Base-by-base conservation (phyloP, 257 asterid genomes). In the Haberlea rhodopensis region DNA sequence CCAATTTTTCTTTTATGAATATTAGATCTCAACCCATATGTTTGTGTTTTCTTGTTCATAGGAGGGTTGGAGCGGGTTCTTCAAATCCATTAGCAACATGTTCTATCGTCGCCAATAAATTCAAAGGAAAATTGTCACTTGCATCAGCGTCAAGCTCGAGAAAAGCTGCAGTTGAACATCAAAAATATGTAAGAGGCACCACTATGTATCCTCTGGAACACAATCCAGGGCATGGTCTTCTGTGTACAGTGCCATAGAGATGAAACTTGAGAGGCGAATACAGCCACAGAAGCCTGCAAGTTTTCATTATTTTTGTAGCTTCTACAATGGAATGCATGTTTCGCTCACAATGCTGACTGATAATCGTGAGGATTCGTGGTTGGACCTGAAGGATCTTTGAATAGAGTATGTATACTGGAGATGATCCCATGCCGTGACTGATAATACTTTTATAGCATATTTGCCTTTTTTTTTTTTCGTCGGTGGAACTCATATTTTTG, bases 181-280 rank as follows among this genome's bases (percentile, higher is more conserved):
- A 71, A 61, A 76, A 71, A 61, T 85, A 88, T 22, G 94, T 86
- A 16, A 75, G 75, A 75, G 88, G 87, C 48, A 60, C 84, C 26
- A 76, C 85, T 11, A 84, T 88, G 91, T 88, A 91, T 77, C 96
- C 96, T 19, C 73, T 88, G 92, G 98, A 88, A 60, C 90, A 87
- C 75, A 69, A 67, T 71, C 95, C 88, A 4, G 89, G 95, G 57
- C 95, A 88, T 25, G 95, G 92, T 32, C 81, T 75, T 11, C 98
- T 91, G 71, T 88, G 98, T 80, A 79, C 85, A 8, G 82, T 82
- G 46, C 88, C 92, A 52, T 67, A 79, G 62, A 62, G 71, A 71
- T 65, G 68, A 74, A 68, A 6, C 20, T 57, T 54, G 21, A 28
- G 48, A 60, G 49, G 10, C n/a, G 57, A 20, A 46, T 8, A 3